Evolutionary conservation across 192 early-diverging fungal species (phyloP).

Genomic region (Entomortierella chlamydospora): DNA sequence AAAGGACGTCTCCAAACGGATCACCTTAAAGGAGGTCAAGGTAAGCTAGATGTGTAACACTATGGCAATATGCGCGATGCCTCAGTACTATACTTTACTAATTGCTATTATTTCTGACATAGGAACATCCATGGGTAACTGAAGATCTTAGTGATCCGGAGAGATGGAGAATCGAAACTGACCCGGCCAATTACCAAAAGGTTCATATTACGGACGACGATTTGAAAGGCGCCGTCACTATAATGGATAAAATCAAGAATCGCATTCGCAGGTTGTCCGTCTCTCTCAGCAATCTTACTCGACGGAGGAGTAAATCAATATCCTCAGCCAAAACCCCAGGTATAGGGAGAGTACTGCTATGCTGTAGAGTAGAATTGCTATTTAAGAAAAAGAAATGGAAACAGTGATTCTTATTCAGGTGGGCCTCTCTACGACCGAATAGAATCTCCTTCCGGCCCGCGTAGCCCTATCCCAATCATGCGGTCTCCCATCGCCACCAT

Average conservation of each 20-base stretch:
- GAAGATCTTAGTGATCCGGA: slow-evolving; percentile 71
- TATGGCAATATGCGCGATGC: background rate
- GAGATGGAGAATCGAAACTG: slow-evolving; percentile 83
- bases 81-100: background rate
- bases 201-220: slow-evolving; percentile 88
- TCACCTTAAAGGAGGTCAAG: slow-evolving; percentile 91
- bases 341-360: background rate
- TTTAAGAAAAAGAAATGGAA: background rate
- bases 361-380: background rate
- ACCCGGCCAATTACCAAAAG: slow-evolving; percentile 74
- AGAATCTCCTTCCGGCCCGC: slow-evolving; percentile 29
- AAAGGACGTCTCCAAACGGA: slow-evolving; percentile 87
- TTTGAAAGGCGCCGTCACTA: slow-evolving; percentile 72
- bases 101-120: background rate
- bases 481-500: slow-evolving; percentile 40
- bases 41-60: slow-evolving; percentile 19
- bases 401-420: no score
- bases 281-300: slow-evolving; percentile 56
- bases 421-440: background rate
- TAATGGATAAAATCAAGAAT: slow-evolving; percentile 67
- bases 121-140: slow-evolving; percentile 91
- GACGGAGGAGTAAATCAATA: slow-evolving; percentile 45
- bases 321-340: slow-evolving; percentile 34
- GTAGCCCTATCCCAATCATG: slow-evolving; percentile 46
- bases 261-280: slow-evolving; percentile 58